A percentile compares a stretch with the other conserved stretches of the same genome.
Evolutionary conservation across 495 filamentous ascomycete genomes (phyloP).

Genomic region (Pseudoneurospora amorphoporcata): DNA sequence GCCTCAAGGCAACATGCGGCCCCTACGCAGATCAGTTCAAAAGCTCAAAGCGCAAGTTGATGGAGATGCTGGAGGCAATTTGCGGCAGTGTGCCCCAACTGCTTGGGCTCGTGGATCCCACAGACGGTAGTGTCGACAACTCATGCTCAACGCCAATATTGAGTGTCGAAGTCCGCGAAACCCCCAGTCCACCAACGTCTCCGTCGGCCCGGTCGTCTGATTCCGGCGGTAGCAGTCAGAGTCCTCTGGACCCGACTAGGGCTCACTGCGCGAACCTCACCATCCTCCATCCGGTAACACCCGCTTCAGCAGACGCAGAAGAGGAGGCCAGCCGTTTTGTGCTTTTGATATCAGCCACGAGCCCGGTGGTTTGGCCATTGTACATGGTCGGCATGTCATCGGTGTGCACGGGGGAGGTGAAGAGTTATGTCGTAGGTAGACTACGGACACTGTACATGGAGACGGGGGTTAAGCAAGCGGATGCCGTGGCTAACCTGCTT

Average conservation of each 20-base stretch:
- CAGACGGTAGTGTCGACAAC: slow-evolving; percentile 13
- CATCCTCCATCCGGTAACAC: slow-evolving; percentile 16
- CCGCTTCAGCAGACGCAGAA: slow-evolving; percentile 5
- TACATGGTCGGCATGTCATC: slow-evolving; percentile 29
- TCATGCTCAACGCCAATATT: slow-evolving; percentile 14
- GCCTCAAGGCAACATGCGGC: slow-evolving; percentile 3
- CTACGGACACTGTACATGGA: slow-evolving; percentile 24
- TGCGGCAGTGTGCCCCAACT: slow-evolving; percentile 38
- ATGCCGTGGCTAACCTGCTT: slow-evolving; percentile 22
- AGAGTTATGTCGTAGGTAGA: slow-evolving; percentile 20
- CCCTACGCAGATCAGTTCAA: slow-evolving; percentile 17
- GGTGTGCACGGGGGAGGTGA: slow-evolving; percentile 18
- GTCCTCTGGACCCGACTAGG: background rate
- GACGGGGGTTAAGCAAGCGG: slow-evolving; percentile 25
- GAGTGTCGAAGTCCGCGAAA: slow-evolving; percentile 22
- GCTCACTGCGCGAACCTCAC: slow-evolving; percentile 16
- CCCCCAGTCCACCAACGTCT: slow-evolving; percentile 19
- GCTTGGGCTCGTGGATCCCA: slow-evolving; percentile 24
- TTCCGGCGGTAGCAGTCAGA: slow-evolving; percentile 12
- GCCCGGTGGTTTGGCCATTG: slow-evolving; percentile 29
- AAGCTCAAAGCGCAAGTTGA: slow-evolving; percentile 22
- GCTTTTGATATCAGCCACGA: slow-evolving; percentile 25
- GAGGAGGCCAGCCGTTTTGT: slow-evolving; percentile 25
- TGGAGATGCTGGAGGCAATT: slow-evolving; percentile 30
- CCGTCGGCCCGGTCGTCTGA: slow-evolving; percentile 14